Base-by-base conservation (phyloP, 345 rosid species). In the Diplotaxis tenuifolia region DNA sequence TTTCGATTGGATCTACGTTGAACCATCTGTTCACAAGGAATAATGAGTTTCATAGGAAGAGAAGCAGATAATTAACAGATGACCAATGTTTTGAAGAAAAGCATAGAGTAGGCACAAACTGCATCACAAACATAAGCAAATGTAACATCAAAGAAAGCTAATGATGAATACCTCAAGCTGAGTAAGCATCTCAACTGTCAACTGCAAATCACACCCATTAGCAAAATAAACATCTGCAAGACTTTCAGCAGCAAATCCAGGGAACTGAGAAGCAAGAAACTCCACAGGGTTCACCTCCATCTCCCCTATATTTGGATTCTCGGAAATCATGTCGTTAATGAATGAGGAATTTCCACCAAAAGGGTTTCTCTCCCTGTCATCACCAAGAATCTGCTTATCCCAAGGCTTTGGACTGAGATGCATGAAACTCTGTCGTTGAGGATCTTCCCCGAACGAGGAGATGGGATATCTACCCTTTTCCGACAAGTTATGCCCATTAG, bases 171-270 rank as follows among this genome's bases (percentile, higher is more conserved):
- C 99, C 99, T 96, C 99, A 19, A 96, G 93, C 81, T 92, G 98
- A 72, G 91, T 96, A 66, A 96, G 98, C 94, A 92, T 96, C 82
- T 96, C 99, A 65, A 96, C 75, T 8, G 99, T 96, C 80, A 89
- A 80, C 67, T 87, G 89, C 77, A 96, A 76, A 81, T 96, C 98
- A 77, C 91, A 87, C 19, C 93, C 91, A 84, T 86, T 92, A 70
- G 99, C 96, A 72, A 79, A 81, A 82, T 84, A 96, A 67, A 96
- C 99, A 79, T 96, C 98, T 15, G 91, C 88, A 28, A 96, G 93
- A 84, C 99, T 92, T 79, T 92, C 99, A 60, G 91, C 84, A 69
- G 96, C 92, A 78, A 96, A 96, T 22, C 97, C 99, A 73, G 99
- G 95, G 77, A 96, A 96, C 52, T 90, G 87, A 57, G 90, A 84